These are phyloP conservation scores for Rhododendron henanense DNA, from an alignment of 148 eudicot species.

Conservation along the genomic window DNA sequence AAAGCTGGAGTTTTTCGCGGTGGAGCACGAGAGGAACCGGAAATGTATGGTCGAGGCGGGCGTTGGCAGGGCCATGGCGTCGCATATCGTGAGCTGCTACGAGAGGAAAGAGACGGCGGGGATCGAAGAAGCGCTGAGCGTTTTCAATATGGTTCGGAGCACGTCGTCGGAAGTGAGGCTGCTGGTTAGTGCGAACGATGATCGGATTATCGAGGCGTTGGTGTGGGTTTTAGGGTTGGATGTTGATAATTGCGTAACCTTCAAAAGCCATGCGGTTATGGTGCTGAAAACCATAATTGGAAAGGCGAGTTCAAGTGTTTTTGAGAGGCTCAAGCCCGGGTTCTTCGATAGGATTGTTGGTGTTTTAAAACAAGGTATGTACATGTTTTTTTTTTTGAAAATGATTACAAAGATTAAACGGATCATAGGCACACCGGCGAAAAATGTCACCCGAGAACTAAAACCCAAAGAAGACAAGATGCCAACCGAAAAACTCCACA, in stretches of 20 bases:
- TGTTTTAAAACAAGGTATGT: constrained; percentile 13
- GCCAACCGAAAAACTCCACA: too few relatives aligned
- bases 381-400: background rate
- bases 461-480: too few relatives aligned
- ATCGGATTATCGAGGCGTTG: constrained; percentile 23
- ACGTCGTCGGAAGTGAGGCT: background rate
- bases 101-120: too few relatives aligned
- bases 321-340: constrained; percentile 23
- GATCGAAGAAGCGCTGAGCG: too few relatives aligned
- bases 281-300: constrained; percentile 19
- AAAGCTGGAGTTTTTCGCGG: constrained; percentile 24
- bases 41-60: too few relatives aligned
- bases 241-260: background rate
- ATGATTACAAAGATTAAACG: background rate
- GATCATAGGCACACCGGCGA: too few relatives aligned
- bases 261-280: constrained; percentile 24
- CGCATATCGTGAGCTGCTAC: too few relatives aligned
- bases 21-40: constrained; percentile 28
- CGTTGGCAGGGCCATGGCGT: too few relatives aligned
- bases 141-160: constrained; percentile 12
- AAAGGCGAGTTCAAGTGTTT: constrained; percentile 11
- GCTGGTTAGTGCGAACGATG: background rate
- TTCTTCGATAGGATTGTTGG: constrained; percentile 20
- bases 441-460: too few relatives aligned
- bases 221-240: constrained; percentile 35